Percentiles rank a stretch among this genome's conserved stretches.
phyloP scores from a whole-genome alignment of 352 stramenopile species.

The Globisporangium lucens region DNA sequence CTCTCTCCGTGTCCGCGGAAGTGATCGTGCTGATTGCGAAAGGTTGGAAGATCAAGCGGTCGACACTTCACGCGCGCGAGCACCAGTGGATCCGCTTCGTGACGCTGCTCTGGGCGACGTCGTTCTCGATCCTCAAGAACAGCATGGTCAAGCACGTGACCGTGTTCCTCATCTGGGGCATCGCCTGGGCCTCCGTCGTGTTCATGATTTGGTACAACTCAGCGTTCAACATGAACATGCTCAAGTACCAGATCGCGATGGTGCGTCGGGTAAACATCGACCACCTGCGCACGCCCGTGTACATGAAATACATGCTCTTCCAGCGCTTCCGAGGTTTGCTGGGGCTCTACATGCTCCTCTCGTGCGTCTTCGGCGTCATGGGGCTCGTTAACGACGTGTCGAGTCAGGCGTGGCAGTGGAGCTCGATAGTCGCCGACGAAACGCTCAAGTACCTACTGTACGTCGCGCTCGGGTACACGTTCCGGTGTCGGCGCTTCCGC shows the following conservation, averaged over 20 bases:
- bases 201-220: slow-evolving; percentile 76
- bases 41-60: slow-evolving; percentile 68
- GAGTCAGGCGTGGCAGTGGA: slow-evolving; percentile 33
- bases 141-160: slow-evolving; percentile 33
- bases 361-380: slow-evolving; percentile 41
- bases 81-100: slow-evolving; percentile 58
- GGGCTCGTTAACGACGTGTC: slow-evolving; percentile 40
- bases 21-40: slow-evolving; percentile 58
- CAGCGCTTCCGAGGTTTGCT: slow-evolving; percentile 44
- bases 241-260: slow-evolving; percentile 62
- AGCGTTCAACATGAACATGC: slow-evolving; percentile 67
- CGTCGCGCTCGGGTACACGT: slow-evolving; percentile 46
- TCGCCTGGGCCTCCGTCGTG: slow-evolving; percentile 50
- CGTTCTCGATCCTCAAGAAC: slow-evolving; percentile 40
- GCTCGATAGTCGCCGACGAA: slow-evolving; percentile 33
- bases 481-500: slow-evolving; percentile 55
- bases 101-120: slow-evolving; percentile 46
- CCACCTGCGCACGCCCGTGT: slow-evolving; percentile 45
- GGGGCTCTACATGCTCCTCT: slow-evolving; percentile 50
- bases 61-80: slow-evolving; percentile 37
- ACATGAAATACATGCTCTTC: slow-evolving; percentile 67
- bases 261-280: slow-evolving; percentile 53
- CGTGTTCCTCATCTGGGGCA: slow-evolving; percentile 49
- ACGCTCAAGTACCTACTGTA: slow-evolving; percentile 42
- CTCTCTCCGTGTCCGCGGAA: slow-evolving; percentile 45